phyloP scores from a whole-genome alignment of 768 basidiomycete species.

The Suillus subalutaceus region DNA sequence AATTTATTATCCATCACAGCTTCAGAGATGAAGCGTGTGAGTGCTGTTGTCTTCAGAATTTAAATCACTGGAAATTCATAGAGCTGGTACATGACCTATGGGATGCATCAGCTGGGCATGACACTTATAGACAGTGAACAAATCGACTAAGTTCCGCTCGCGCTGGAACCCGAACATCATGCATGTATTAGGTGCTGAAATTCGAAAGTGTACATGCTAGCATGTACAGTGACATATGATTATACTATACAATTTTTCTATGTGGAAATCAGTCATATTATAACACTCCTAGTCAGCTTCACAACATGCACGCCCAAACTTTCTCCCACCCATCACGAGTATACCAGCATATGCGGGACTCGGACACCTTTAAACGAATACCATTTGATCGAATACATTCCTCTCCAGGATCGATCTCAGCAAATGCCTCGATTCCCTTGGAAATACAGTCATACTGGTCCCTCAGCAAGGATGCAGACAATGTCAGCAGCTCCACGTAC shows the following conservation, averaged over 20 bases:
- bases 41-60: neutral
- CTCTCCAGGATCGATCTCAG: neutral
- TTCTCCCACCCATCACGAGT: constrained; percentile 1
- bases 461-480: neutral
- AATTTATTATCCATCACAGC: no score
- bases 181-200: neutral
- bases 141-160: neutral
- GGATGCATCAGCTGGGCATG: neutral
- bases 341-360: neutral
- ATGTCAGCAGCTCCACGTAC: neutral
- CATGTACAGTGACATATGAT: neutral
- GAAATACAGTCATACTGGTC: neutral
- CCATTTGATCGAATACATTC: neutral
- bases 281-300: neutral
- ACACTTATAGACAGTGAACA: neutral
- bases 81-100: neutral
- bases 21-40: no score
- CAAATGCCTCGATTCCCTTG: neutral
- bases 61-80: neutral
- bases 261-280: neutral
- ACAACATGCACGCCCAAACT: constrained; percentile 5
- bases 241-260: neutral
- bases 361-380: neutral
- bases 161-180: neutral
- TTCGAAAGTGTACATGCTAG: neutral